phyloP scores from a whole-genome alignment of 495 filamentous ascomycete genomes.

The Neurospora tetrasperma region DNA sequence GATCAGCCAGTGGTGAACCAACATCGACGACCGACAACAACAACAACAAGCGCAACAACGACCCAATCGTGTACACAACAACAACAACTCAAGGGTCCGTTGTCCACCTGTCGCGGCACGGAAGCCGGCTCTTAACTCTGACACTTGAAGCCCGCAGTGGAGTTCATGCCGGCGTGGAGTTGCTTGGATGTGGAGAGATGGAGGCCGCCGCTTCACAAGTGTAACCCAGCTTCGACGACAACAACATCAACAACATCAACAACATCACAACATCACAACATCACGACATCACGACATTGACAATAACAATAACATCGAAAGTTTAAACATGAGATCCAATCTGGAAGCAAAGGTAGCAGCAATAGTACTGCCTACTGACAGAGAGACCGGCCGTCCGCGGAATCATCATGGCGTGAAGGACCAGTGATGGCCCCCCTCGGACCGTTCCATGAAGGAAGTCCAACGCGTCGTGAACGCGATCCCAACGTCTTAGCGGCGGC shows the following conservation, averaged over 20 bases:
- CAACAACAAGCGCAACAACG: not conserved
- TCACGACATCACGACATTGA: not conserved
- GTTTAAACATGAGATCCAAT: not conserved
- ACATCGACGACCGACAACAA: not conserved
- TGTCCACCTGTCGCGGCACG: not conserved
- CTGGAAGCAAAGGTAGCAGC: not conserved
- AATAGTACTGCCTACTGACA: not conserved
- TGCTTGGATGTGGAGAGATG: not conserved
- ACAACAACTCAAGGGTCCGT: not conserved
- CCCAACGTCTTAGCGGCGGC: not conserved
- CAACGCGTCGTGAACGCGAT: not conserved
- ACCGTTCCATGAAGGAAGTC: not conserved
- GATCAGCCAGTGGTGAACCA: not conserved
- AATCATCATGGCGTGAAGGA: not conserved
- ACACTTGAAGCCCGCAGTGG: not conserved
- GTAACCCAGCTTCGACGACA: not conserved
- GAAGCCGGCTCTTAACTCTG: not conserved
- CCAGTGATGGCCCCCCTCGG: not conserved
- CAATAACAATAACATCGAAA: not conserved
- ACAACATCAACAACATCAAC: too few relatives aligned
- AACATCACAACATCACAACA: not conserved
- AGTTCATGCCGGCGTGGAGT: not conserved
- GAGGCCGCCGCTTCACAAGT: not conserved
- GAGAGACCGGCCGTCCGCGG: not conserved
- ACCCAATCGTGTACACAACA: not conserved